A percentile compares a stretch with the other conserved stretches of the same genome.
phyloP scores from a whole-genome alignment of 495 filamentous ascomycete genomes.

The Acidomyces sp. region DNA sequence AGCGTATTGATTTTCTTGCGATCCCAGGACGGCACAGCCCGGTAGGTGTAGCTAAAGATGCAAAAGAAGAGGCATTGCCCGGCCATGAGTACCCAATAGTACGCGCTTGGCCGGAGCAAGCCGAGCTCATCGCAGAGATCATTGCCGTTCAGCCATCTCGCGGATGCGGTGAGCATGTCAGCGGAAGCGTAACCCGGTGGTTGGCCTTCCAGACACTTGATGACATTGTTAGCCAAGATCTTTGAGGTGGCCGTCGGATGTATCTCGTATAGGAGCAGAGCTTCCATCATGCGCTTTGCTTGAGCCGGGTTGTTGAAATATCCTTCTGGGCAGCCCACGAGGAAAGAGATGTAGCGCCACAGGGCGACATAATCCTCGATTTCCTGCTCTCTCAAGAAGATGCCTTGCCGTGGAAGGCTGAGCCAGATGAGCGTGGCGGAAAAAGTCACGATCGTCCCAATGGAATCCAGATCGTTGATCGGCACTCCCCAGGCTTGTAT shows the following conservation, averaged over 20 bases:
- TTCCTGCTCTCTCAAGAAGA: conserved; percentile 50
- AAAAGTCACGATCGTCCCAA: conserved; percentile 58
- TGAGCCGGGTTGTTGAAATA: conserved; percentile 40
- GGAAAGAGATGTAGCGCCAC: conserved; percentile 60
- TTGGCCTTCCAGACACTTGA: conserved; percentile 46
- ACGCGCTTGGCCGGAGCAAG: conserved; percentile 41
- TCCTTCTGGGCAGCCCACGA: conserved; percentile 54
- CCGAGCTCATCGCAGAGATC: conserved; percentile 47
- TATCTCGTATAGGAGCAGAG: conserved; percentile 48
- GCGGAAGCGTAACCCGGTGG: conserved; percentile 46
- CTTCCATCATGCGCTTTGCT: conserved; percentile 52
- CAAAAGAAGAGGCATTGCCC: conserved; percentile 59
- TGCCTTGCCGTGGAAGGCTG: conserved; percentile 57
- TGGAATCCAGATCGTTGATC: conserved; percentile 61
- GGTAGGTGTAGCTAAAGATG: conserved; percentile 39
- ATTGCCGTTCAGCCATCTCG: conserved; percentile 56
- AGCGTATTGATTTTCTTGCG: conserved; percentile 39
- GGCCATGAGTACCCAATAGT: conserved; percentile 47
- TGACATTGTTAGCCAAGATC: conserved; percentile 61
- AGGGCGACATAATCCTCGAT: conserved; percentile 57
- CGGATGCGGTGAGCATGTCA: conserved; percentile 51
- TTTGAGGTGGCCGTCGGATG: conserved; percentile 46
- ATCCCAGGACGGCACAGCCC: conserved; percentile 46
- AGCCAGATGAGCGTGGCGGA: conserved; percentile 53
- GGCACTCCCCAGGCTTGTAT: conserved; percentile 48